A percentile compares a stretch with the other conserved stretches of the same genome.
phyloP scores from a whole-genome alignment of 2,329 filamentous ascomycete genomes.

The Botrytis aclada region DNA sequence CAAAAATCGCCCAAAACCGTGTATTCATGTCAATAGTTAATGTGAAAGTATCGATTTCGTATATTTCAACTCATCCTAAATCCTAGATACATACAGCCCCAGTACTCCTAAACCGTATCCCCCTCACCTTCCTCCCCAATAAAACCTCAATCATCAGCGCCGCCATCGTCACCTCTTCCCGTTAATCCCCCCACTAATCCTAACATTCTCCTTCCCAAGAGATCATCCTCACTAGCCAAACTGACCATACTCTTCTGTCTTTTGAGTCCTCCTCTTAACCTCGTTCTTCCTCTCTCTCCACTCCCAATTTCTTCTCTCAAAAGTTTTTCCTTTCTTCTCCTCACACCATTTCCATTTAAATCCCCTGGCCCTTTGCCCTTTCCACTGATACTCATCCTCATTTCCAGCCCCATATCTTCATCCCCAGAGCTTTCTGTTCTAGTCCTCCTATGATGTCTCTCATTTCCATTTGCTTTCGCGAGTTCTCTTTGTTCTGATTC shows the following conservation, averaged over 20 bases:
- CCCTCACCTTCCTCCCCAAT: rapidly evolving
- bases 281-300: constrained; percentile 39
- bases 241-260: constrained; percentile 49
- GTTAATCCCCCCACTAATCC: constrained; percentile 52
- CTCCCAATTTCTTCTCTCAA: constrained; percentile 41
- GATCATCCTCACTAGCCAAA: constrained; percentile 54
- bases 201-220: constrained; percentile 54
- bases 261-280: constrained; percentile 41
- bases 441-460: constrained; percentile 26
- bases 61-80: not conserved
- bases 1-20: not conserved
- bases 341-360: constrained; percentile 23
- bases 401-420: constrained; percentile 79
- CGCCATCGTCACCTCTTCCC: constrained; percentile 36
- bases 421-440: constrained; percentile 51
- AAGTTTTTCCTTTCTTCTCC: constrained; percentile 31
- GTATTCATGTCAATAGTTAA: no score
- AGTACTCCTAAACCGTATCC: not conserved
- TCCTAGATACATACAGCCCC: not conserved
- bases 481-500: constrained; percentile 43
- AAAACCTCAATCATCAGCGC: constrained; percentile 24
- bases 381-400: constrained; percentile 54
- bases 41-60: not conserved
- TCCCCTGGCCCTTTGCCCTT: constrained; percentile 18
- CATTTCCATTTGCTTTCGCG: constrained; percentile 29